Percentiles rank a stretch among this genome's conserved stretches.
Evolutionary conservation across 2,329 filamentous ascomycete genomes (phyloP).

Genomic region (Colletotrichum kahawae): DNA sequence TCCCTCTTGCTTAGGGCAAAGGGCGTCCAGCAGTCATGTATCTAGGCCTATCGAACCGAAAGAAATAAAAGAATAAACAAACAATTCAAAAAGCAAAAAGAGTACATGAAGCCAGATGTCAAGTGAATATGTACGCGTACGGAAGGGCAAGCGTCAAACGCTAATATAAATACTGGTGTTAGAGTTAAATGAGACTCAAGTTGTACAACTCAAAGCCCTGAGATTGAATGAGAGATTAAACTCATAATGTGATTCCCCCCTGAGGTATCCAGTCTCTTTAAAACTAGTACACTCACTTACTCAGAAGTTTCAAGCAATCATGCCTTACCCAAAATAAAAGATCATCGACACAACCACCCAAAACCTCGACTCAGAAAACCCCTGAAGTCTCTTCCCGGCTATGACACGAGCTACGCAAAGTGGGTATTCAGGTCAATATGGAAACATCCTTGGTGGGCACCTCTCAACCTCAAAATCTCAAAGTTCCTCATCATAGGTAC

Average conservation of each 20-base stretch:
- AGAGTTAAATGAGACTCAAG: background rate
- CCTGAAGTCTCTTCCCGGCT: background rate
- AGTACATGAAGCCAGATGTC: no score
- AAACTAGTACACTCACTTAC: no score
- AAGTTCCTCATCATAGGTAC: background rate
- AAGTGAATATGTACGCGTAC: no score
- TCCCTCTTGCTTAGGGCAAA: no score
- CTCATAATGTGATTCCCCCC: background rate
- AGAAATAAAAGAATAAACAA: no score
- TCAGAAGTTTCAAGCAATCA: background rate
- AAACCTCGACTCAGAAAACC: background rate
- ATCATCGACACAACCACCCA: background rate
- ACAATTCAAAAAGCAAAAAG: no score
- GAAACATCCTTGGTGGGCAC: rapidly evolving
- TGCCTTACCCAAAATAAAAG: background rate
- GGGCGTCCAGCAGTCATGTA: no score
- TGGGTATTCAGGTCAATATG: background rate
- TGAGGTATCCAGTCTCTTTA: no score
- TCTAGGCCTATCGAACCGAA: no score
- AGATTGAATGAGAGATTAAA: rapidly evolving
- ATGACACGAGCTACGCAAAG: background rate
- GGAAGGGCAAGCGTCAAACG: no score
- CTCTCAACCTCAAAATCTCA: background rate
- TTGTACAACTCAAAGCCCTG: background rate
- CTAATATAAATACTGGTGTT: rapidly evolving